Evolutionary conservation across 2,329 filamentous ascomycete genomes (phyloP).

Genomic region (Bretziella fagacearum): DNA sequence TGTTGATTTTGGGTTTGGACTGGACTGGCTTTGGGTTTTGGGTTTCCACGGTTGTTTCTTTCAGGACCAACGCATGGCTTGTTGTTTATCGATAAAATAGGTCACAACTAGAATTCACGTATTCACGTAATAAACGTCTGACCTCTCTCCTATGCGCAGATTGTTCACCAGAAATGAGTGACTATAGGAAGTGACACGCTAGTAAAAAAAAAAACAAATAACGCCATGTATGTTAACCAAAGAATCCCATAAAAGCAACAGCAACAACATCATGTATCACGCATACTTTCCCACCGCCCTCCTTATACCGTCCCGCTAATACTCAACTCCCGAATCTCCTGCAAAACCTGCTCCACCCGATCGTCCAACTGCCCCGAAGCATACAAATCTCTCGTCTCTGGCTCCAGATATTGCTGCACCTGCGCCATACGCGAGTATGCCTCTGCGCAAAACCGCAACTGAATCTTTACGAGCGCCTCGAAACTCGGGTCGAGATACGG

Average conservation of each 20-base stretch:
- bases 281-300: background rate
- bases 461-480: slow-evolving; percentile 96
- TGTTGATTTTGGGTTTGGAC: too few species aligned
- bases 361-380: slow-evolving; percentile 83
- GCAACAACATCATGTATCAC: background rate
- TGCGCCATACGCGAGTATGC: slow-evolving; percentile 97
- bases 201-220: background rate
- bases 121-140: too few species aligned
- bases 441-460: slow-evolving; percentile 92
- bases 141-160: too few species aligned
- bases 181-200: background rate
- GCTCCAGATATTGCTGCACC: slow-evolving; percentile 94
- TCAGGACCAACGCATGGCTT: too few species aligned
- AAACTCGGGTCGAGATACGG: slow-evolving; percentile 95
- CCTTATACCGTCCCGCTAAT: slow-evolving; percentile 55
- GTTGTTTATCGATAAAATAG: too few species aligned
- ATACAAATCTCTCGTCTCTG: slow-evolving; percentile 90
- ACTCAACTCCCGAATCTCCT: slow-evolving; percentile 92
- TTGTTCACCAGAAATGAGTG: background rate
- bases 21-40: too few species aligned
- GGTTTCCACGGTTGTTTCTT: too few species aligned
- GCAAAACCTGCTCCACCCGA: slow-evolving; percentile 83
- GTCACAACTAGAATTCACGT: too few species aligned
- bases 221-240: slow-evolving; percentile 2
- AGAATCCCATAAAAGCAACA: slow-evolving; percentile 1